These are phyloP conservation scores for Solanum corneliomulleri DNA, from an alignment of 257 asterid species.

Conservation along the genomic window DNA sequence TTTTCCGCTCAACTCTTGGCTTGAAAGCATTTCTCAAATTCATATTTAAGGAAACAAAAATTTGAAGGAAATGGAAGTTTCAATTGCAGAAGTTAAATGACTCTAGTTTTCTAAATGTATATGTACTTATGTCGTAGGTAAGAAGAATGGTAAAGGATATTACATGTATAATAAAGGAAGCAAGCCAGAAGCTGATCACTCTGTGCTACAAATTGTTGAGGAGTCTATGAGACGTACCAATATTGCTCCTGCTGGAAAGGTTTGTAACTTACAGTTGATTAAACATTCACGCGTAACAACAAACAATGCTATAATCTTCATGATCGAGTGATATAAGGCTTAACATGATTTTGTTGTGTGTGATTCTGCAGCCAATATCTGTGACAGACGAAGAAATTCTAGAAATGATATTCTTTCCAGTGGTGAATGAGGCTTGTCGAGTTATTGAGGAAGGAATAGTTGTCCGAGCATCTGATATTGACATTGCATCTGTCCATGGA, in stretches of 20 bases:
- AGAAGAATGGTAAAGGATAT: slow-evolving; percentile 2
- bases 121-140: background rate
- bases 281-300: background rate
- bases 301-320: background rate
- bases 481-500: slow-evolving; percentile 16
- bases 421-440: slow-evolving; percentile 20
- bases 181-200: background rate
- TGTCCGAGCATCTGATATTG: slow-evolving; percentile 12
- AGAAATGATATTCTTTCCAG: slow-evolving; percentile 17
- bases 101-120: background rate
- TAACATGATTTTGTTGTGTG: background rate
- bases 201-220: background rate
- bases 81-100: background rate
- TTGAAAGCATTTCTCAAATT: background rate
- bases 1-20: background rate
- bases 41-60: background rate
- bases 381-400: background rate
- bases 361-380: background rate
- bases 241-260: slow-evolving; percentile 3
- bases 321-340: background rate
- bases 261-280: background rate
- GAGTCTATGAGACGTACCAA: background rate
- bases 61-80: background rate
- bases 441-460: slow-evolving; percentile 11
- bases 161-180: background rate